Conservation (phyloP, 2,329 filamentous ascomycete species). For the Drechslera avenae region DNA sequence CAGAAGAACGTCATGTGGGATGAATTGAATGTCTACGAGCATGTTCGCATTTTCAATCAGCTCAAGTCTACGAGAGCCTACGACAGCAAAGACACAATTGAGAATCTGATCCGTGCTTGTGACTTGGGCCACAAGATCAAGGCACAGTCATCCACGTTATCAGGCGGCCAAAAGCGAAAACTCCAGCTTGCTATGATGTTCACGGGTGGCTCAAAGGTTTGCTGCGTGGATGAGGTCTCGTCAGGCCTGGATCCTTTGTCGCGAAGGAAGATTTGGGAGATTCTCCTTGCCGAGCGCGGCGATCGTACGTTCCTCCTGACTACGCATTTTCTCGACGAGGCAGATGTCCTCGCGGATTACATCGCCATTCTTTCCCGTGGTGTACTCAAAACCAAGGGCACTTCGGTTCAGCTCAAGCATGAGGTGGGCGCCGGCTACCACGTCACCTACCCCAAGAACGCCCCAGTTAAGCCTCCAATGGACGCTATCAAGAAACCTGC, state of each 20-base stretch:
- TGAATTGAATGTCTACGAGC: slow-evolving; percentile 82
- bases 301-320: slow-evolving; percentile 83
- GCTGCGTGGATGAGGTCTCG: slow-evolving; percentile 90
- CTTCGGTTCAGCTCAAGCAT: slow-evolving; percentile 84
- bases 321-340: slow-evolving; percentile 93
- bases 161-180: slow-evolving; percentile 90
- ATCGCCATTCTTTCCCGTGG: slow-evolving; percentile 89
- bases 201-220: slow-evolving; percentile 84
- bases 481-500: slow-evolving; percentile 51
- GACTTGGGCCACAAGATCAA: slow-evolving; percentile 77
- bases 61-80: slow-evolving; percentile 66
- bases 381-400: slow-evolving; percentile 78
- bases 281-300: slow-evolving; percentile 82
- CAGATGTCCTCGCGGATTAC: slow-evolving; percentile 84
- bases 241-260: slow-evolving; percentile 87
- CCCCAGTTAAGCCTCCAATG: slow-evolving; percentile 57
- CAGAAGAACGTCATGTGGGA: slow-evolving; percentile 97
- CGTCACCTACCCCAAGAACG: slow-evolving; percentile 55
- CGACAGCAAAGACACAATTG: slow-evolving; percentile 64
- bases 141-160: slow-evolving; percentile 76
- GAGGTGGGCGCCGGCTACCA: slow-evolving; percentile 82
- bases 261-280: slow-evolving; percentile 91
- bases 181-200: slow-evolving; percentile 95
- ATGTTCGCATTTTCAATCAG: slow-evolving; percentile 80
- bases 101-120: slow-evolving; percentile 68